Conservation (phyloP, 805 yeast genomes). For the Starmerella bacillaris region DNA sequence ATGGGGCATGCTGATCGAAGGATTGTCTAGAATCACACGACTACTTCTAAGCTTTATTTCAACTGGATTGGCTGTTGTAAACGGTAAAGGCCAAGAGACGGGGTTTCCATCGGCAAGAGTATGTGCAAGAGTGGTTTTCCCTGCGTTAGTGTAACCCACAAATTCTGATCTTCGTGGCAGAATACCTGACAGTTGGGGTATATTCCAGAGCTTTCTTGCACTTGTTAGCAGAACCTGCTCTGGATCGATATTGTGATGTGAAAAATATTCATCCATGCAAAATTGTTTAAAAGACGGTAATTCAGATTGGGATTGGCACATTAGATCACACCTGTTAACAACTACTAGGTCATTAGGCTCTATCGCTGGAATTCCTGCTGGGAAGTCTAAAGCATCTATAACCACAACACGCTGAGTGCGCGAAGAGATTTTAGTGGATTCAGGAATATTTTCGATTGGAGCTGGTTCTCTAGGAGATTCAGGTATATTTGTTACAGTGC, state of each 20-base stretch:
- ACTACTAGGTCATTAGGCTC: conserved; percentile 18
- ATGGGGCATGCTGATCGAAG: conserved; percentile 15
- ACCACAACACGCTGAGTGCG: conserved; percentile 34
- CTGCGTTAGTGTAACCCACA: conserved; percentile 83
- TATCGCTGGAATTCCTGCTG: conserved; percentile 23
- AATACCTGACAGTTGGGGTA: conserved; percentile 23
- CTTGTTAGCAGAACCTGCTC: conserved; percentile 33
- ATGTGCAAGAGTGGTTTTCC: conserved; percentile 54
- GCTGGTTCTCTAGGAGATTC: conserved; percentile 6
- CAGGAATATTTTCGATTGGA: conserved; percentile 4
- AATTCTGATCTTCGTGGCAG: conserved; percentile 25
- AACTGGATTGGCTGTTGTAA: conserved; percentile 44
- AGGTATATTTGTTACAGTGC: conserved; percentile 2
- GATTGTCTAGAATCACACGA: conserved; percentile 18
- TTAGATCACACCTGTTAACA: conserved; percentile 29
- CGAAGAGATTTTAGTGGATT: conserved; percentile 16
- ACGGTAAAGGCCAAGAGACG: conserved; percentile 36
- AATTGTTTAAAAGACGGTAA: conserved; percentile 18
- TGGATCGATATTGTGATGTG: conserved; percentile 22
- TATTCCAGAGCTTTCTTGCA: conserved; percentile 37
- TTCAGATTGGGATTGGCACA: conserved; percentile 22
- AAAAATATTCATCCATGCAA: conserved; percentile 23
- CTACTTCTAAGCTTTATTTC: conserved; percentile 24
- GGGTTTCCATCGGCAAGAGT: not conserved
- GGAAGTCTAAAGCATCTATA: conserved; percentile 54